Base-by-base conservation (phyloP, 306 rosid genomes). In the Potentilla sterilis region DNA sequence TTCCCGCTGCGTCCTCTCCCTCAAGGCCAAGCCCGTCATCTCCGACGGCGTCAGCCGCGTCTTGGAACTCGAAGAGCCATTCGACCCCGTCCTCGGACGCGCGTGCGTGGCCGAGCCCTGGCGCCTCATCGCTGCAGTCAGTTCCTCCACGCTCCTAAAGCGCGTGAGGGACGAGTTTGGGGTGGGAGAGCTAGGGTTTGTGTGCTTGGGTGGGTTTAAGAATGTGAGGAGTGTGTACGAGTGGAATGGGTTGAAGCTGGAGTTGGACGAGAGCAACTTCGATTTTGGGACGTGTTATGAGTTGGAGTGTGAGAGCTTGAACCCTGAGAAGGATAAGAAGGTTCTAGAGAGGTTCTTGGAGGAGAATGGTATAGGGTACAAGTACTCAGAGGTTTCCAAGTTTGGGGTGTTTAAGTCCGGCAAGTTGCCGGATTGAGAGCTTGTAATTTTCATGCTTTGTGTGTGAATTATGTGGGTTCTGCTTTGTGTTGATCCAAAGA, bases 281-380 rank as follows among this genome's bases (percentile, higher is more conserved):
- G 89, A 87, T 76, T 89, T 89, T 47, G 93, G 93, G 32, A 87
- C 91, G 0, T 54, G 75, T 35, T 89, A 87, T 47, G 91, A 89
- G 85, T 47, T 89, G 3, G 94, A 87, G 75, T 87, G 94, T 71
- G 91, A 87, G 81, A 87, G 81, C 77, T 42, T 0, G 14, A 62
- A 84, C 16, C 91, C 88, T 0, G 86, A 89, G 34, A 72, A 70
- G 52, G 81, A 73, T 35, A 89, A 79, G 87, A 68, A 22, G 46
- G 5, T 79, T 76, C 79, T 89, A 37, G 83, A 87, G 75, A 70
- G 55, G 8, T 72, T 83, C 24, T 74, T 89, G 59, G 69, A 51
- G 59, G 78, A 67, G 38, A 84, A 87, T 75, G 88, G 86, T 32
- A 85, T 89, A 2, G 11, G 6, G n/a, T 89, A 71, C 76, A 77